Conservation (phyloP, 192 early-diverging fungal species). For the Rhizoclosmatium globosum region DNA sequence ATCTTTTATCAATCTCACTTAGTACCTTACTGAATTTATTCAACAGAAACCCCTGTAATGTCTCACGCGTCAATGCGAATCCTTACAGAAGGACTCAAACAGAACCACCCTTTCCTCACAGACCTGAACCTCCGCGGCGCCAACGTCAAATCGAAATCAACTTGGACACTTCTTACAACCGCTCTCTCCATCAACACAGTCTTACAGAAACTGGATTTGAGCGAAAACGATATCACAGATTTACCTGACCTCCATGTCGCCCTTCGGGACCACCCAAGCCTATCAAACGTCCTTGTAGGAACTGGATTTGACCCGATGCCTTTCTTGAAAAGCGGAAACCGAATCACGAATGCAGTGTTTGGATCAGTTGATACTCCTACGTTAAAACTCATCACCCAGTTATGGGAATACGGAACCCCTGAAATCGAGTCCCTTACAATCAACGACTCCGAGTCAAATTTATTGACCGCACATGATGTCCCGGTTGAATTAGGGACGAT, state of each 20-base stretch:
- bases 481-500: background rate
- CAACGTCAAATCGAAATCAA: background rate
- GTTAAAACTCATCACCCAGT: background rate
- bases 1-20: background rate
- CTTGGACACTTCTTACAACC: slow-evolving; percentile 6
- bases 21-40: background rate
- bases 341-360: too few relatives aligned
- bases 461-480: background rate
- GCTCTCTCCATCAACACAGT: slow-evolving; percentile 8
- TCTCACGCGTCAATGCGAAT: slow-evolving; percentile 16
- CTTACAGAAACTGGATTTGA: background rate
- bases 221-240: slow-evolving; percentile 22
- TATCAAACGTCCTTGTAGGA: background rate
- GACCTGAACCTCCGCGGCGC: too few relatives aligned
- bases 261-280: background rate
- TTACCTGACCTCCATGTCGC: slow-evolving; percentile 5
- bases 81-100: slow-evolving; percentile 8
- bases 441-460: background rate
- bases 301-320: slow-evolving; percentile 2
- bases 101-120: background rate
- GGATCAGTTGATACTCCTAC: background rate
- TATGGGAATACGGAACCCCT: slow-evolving; percentile 1
- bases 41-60: slow-evolving; percentile 9
- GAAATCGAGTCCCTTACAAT: background rate
- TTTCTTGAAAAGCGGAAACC: slow-evolving; percentile 4